These are phyloP conservation scores for Scytalidium sp. DNA, from an alignment of 2,329 filamentous ascomycete genomes.

Conservation along the genomic window DNA sequence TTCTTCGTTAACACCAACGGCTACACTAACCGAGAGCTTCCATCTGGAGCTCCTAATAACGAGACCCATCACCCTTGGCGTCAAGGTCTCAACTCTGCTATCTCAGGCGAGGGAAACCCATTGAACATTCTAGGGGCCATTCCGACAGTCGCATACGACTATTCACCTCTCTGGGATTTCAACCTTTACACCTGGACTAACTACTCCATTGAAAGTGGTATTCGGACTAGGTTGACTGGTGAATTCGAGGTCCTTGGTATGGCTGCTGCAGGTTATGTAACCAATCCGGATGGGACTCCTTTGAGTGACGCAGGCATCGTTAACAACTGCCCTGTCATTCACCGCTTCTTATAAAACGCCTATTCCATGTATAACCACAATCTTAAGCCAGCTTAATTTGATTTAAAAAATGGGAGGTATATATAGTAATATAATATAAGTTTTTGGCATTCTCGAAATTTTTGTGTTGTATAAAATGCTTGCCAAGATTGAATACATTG, in stretches of 20 bases:
- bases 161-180: neutral
- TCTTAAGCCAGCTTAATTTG: too few species aligned
- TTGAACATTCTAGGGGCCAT: neutral
- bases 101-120: neutral
- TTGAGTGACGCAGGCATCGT: neutral
- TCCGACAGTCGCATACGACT: neutral
- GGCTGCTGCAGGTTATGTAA: neutral
- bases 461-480: too few species aligned
- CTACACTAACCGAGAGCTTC: slow-evolving; percentile 15
- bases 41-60: neutral
- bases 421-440: too few species aligned
- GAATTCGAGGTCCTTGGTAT: neutral
- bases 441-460: too few species aligned
- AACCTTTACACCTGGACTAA: neutral
- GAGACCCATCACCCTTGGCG: neutral
- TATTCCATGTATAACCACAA: too few species aligned
- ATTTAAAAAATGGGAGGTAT: too few species aligned
- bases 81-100: neutral
- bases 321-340: neutral
- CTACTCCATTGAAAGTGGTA: neutral
- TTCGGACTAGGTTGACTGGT: neutral
- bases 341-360: neutral
- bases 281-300: neutral
- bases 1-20: slow-evolving; percentile 12
- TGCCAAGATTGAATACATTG: too few species aligned